A percentile compares a stretch with the other conserved stretches of the same genome.
Evolutionary conservation across 441 rosid genomes (phyloP).

Genomic region (Erodium trifolium): DNA sequence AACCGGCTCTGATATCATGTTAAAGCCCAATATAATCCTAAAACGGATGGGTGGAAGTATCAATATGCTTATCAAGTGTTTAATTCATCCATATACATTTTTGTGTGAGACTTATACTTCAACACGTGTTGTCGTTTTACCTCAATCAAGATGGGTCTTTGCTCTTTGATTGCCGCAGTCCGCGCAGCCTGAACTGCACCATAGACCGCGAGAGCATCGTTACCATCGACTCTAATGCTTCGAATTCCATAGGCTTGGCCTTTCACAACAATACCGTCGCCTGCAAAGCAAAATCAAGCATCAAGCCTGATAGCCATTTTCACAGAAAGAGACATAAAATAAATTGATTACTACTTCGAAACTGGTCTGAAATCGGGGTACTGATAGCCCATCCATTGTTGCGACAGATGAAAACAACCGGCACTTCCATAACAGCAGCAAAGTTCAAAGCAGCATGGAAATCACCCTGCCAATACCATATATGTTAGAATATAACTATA

Average conservation of each 20-base stretch:
- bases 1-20: too few relatives aligned
- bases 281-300: constrained; percentile 21
- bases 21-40: too few relatives aligned
- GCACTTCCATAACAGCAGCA: constrained; percentile 70
- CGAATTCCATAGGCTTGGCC: constrained; percentile 67
- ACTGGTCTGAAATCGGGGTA: constrained; percentile 57
- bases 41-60: too few relatives aligned
- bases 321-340: too few relatives aligned
- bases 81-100: too few relatives aligned
- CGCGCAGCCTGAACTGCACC: constrained; percentile 49
- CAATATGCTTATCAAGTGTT: too few relatives aligned
- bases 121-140: constrained; percentile 25
- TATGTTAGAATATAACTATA: neutral
- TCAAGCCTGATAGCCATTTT: too few relatives aligned
- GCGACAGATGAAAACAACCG: constrained; percentile 57
- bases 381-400: constrained; percentile 91
- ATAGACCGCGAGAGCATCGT: constrained; percentile 69
- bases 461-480: constrained; percentile 43
- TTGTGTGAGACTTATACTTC: too few relatives aligned
- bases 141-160: constrained; percentile 62
- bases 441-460: constrained; percentile 81
- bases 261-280: constrained; percentile 69
- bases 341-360: constrained; percentile 11
- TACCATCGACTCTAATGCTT: constrained; percentile 74
- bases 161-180: constrained; percentile 46